Conservation (phyloP, 1,139 yeast species). For the Kodamaea arcana region DNA sequence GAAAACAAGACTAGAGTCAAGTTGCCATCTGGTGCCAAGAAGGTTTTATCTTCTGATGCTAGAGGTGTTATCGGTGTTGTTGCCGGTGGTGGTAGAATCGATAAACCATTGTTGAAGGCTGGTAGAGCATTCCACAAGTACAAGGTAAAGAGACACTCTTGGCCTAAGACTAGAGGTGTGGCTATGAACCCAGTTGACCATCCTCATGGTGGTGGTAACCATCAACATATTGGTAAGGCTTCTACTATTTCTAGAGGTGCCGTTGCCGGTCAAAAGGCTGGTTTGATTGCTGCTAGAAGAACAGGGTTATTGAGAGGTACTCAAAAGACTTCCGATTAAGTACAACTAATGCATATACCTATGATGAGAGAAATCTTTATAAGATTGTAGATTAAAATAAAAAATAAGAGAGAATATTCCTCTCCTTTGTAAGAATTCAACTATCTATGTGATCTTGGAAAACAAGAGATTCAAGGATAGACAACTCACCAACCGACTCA, state of each 20-base stretch:
- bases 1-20: slow-evolving; percentile 98
- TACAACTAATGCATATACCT: slow-evolving; percentile 4
- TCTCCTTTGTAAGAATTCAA: not conserved
- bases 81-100: slow-evolving; percentile 99
- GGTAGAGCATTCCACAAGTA: slow-evolving; percentile 98
- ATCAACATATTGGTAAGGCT: slow-evolving; percentile 99
- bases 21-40: slow-evolving; percentile 99
- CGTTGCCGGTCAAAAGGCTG: slow-evolving; percentile 99
- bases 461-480: not conserved
- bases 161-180: slow-evolving; percentile 72
- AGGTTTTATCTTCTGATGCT: slow-evolving; percentile 89
- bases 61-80: slow-evolving; percentile 99
- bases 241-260: slow-evolving; percentile 99
- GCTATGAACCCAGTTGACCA: slow-evolving; percentile 98
- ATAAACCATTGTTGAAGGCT: slow-evolving; percentile 98
- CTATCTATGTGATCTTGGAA: not conserved
- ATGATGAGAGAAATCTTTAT: slow-evolving; percentile 2
- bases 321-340: slow-evolving; percentile 82
- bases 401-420: slow-evolving; percentile 1
- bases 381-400: not conserved
- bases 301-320: slow-evolving; percentile 99
- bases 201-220: slow-evolving; percentile 99
- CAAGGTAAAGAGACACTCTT: slow-evolving; percentile 1
- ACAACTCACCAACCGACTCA: not conserved
- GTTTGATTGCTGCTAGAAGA: slow-evolving; percentile 99